Conservation (phyloP, 2,329 filamentous ascomycete species). For the Rhynchosporium agropyri region DNA sequence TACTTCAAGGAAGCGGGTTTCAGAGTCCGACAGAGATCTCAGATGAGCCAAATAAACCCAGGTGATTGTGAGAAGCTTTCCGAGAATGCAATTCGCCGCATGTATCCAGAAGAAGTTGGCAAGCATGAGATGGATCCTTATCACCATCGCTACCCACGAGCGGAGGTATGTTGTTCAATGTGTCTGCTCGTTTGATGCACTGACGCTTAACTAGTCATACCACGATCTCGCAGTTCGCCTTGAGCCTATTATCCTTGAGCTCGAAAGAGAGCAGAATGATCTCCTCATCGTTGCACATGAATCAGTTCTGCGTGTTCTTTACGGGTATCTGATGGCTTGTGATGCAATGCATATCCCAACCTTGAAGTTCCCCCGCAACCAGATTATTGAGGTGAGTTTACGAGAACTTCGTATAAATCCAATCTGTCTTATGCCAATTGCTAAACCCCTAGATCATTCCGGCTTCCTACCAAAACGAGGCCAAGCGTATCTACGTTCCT, state of each 20-base stretch:
- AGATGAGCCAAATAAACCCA: constrained; percentile 97
- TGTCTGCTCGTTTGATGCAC: constrained; percentile 15
- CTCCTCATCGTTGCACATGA: constrained; percentile 98
- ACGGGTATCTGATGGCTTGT: constrained; percentile 98
- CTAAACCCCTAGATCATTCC: constrained; percentile 71
- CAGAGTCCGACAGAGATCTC: constrained; percentile 86
- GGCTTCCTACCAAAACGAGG: constrained; percentile 94
- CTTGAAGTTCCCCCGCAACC: constrained; percentile 90
- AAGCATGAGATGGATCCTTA: constrained; percentile 96
- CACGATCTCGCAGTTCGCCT: constrained; percentile 97
- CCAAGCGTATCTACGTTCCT: constrained; percentile 86
- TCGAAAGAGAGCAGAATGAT: constrained; percentile 96
- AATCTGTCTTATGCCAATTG: not conserved
- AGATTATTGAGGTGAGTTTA: constrained; percentile 81
- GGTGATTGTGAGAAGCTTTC: constrained; percentile 95
- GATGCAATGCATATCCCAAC: constrained; percentile 92
- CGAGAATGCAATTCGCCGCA: constrained; percentile 74
- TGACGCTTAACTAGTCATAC: constrained; percentile 69
- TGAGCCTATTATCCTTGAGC: constrained; percentile 95
- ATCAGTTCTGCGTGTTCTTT: constrained; percentile 93
- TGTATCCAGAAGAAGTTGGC: constrained; percentile 87
- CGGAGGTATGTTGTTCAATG: constrained; percentile 64
- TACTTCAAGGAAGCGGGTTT: constrained; percentile 79
- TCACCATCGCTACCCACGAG: constrained; percentile 92
- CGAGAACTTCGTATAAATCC: constrained; percentile 1